Percentiles rank a stretch among this genome's conserved stretches.
Conservation (phyloP, 1,139 yeast genomes). For the Geotrichum bryndzae region DNA sequence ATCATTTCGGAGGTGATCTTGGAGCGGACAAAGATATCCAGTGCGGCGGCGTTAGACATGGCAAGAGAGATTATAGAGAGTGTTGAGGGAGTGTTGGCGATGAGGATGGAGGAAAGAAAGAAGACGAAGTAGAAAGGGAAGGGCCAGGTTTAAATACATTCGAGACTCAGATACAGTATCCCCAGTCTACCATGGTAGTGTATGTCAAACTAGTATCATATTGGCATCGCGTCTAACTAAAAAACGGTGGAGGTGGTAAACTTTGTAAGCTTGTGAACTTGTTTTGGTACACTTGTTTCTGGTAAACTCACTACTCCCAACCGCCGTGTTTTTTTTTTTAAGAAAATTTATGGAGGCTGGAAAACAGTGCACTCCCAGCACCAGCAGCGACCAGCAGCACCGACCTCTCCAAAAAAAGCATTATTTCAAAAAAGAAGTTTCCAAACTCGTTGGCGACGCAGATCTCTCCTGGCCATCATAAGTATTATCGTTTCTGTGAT, state of each 20-base stretch:
- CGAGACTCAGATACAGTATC: not conserved
- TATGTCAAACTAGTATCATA: not conserved
- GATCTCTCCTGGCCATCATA: not conserved
- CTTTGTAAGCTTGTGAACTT: not conserved
- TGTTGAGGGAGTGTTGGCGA: not conserved
- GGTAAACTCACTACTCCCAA: not conserved
- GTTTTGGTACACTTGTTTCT: not conserved
- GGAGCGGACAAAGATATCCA: conserved; percentile 65
- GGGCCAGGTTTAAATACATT: not conserved
- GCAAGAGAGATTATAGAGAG: not conserved
- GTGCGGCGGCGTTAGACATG: conserved; percentile 55
- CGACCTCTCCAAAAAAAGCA: not conserved
- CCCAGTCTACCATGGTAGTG: not conserved
- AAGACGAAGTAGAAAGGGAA: not conserved
- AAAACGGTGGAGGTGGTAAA: not conserved
- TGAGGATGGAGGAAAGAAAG: not conserved
- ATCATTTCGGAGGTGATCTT: conserved; percentile 80
- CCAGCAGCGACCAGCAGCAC: not conserved
- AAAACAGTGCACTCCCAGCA: not conserved
- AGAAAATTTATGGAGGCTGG: not conserved
- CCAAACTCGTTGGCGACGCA: not conserved
- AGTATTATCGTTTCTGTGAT: not conserved
- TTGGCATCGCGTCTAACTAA: not conserved
- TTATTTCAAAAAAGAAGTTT: not conserved
- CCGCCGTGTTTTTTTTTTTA: not conserved